A percentile compares a stretch with the other conserved stretches of the same genome.
Conservation (phyloP, 163 green algal species). For the Trebouxia gelatinosa region DNA sequence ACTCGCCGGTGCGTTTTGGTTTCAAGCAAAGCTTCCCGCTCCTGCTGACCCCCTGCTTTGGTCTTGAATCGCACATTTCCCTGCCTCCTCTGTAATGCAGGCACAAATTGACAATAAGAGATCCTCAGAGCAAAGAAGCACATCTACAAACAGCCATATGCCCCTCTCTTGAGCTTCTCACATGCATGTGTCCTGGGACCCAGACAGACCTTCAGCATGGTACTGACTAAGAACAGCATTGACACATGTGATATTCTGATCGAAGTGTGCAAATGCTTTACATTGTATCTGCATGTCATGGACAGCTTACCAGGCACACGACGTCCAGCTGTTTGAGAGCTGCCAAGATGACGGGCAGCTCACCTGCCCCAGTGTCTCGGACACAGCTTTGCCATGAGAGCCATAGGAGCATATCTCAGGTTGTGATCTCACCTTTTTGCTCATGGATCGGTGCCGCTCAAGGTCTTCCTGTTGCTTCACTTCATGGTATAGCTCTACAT, state of each 20-base stretch:
- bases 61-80: conserved; percentile 65
- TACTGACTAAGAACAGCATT: too few relatives aligned
- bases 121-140: neutral
- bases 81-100: conserved; percentile 47
- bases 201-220: neutral
- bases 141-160: neutral
- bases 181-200: neutral
- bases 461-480: conserved; percentile 39
- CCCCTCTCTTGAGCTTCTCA: neutral
- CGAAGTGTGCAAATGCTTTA: too few relatives aligned
- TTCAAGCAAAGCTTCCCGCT: conserved; percentile 71
- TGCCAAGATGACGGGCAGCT: too few relatives aligned
- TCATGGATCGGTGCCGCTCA: conserved; percentile 20
- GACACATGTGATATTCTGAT: too few relatives aligned
- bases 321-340: too few relatives aligned
- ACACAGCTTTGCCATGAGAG: too few relatives aligned
- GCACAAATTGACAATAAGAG: neutral
- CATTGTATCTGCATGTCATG: too few relatives aligned
- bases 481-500: conserved; percentile 68
- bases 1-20: conserved; percentile 61
- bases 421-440: conserved; percentile 26
- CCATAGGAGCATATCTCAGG: too few relatives aligned
- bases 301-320: too few relatives aligned
- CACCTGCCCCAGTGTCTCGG: too few relatives aligned
- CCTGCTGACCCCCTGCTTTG: conserved; percentile 57